Evolutionary conservation across 169 alveolate genomes (phyloP).

Genomic region (Toxoplasma gondii): DNA sequence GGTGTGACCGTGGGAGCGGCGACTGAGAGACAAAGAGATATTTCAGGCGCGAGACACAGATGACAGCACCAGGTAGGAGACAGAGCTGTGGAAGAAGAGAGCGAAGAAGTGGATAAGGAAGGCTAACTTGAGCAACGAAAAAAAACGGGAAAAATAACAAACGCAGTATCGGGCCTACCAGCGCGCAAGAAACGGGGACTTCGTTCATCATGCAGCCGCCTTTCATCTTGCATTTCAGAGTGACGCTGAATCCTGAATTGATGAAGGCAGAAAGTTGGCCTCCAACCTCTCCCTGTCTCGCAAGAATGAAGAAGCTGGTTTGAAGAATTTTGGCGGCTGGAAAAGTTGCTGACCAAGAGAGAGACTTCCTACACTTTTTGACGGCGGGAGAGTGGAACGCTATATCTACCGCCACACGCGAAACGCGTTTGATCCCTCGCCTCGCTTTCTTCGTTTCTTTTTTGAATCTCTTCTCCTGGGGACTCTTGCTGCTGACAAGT

Average conservation of each 20-base stretch:
- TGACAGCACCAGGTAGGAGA: not conserved
- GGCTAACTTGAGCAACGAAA: not conserved
- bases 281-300: not conserved
- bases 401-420: not conserved
- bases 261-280: slow-evolving; percentile 11
- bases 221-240: not conserved
- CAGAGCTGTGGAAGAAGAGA: not conserved
- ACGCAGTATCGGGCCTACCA: not conserved
- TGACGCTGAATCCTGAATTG: not conserved
- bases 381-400: slow-evolving; percentile 20
- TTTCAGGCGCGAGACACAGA: not conserved
- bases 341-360: not conserved
- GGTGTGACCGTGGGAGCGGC: not conserved
- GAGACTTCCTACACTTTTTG: not conserved
- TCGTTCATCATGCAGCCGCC: slow-evolving; percentile 25
- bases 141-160: no score
- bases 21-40: not conserved
- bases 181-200: not conserved
- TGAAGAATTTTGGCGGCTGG: not conserved
- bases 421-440: not conserved
- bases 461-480: not conserved
- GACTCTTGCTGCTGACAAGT: not conserved
- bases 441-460: not conserved
- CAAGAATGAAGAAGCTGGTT: not conserved
- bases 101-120: not conserved